Evolutionary conservation across 2,329 filamentous ascomycete species (phyloP).

Genomic region (Emydomyces testavorans): DNA sequence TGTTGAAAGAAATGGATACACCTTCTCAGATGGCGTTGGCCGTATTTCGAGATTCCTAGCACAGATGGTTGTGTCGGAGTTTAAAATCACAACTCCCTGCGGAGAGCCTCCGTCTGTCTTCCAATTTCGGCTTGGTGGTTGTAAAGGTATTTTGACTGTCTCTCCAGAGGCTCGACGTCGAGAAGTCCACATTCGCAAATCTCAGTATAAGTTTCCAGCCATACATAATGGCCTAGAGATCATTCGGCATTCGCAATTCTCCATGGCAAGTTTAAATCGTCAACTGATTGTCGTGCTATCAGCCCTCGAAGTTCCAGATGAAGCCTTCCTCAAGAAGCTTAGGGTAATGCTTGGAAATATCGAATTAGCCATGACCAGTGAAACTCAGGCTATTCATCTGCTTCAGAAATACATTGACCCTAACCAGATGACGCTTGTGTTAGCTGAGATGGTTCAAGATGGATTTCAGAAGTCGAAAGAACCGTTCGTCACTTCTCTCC

Average conservation of each 20-base stretch:
- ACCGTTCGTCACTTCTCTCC: constrained; percentile 67
- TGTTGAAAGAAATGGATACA: constrained; percentile 55
- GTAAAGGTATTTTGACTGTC: constrained; percentile 74
- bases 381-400: constrained; percentile 52
- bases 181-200: constrained; percentile 67
- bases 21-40: constrained; percentile 85
- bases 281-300: constrained; percentile 83
- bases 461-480: constrained; percentile 67
- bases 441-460: constrained; percentile 65
- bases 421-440: constrained; percentile 63
- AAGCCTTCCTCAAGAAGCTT: constrained; percentile 57
- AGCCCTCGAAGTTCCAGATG: constrained; percentile 57
- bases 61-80: constrained; percentile 58
- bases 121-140: constrained; percentile 85
- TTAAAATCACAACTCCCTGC: constrained; percentile 46
- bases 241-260: constrained; percentile 65
- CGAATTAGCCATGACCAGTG: constrained; percentile 56
- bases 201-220: constrained; percentile 76
- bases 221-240: constrained; percentile 66
- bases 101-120: constrained; percentile 62
- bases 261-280: constrained; percentile 71
- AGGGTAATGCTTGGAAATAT: constrained; percentile 56
- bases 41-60: constrained; percentile 76
- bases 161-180: constrained; percentile 56
- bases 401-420: constrained; percentile 70